Evolutionary conservation across 2,329 filamentous ascomycete species (phyloP), one percentile per base, ranked within the genome.

Genomic region (Periconia sp.): DNA sequence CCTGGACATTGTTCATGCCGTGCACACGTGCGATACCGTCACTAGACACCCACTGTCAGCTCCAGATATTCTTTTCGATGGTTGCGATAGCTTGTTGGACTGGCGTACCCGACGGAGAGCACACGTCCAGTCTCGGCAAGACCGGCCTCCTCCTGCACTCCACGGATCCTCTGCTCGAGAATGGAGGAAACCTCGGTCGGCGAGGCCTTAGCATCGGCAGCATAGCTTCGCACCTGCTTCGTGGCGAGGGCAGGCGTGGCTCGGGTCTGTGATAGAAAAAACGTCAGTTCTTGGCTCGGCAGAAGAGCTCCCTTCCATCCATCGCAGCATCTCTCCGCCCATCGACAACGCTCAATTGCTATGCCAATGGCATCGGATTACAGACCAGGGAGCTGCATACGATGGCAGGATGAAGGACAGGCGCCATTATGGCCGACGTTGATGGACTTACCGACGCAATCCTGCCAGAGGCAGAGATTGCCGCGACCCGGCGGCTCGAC

Each of bases 1-100:
- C 92, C 85, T 99, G 94, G 80, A 99, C 94, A 77, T 99, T 99
- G 88, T 85, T 89, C 90, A 99, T 92, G 75, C 94, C 94, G 79
- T 99, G 92, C 67, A 99, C 92, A 92, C 94, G 92, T 76, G 94
- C 94, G 74, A 99, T 99, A 95, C 94, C 94, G 82, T 99, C 94
- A 94, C 94, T 97, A 68, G 76, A 48, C 40, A 45, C 43, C 53
- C 47, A 43, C 52, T 53, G 63, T 73, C 54, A 73, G 69, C 53
- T 50, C 46, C 35, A 40, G 44, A 36, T 40, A 41, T 52, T 41
- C 45, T 46, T 44, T 48, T 40, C 46, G 55, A 62, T 50, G 53
- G 48, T 50, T 53, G 57, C 62, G 50, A 56, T 54, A 56, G 57
- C 61, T 60, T 56, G 50, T 56, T 58, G 59, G 54, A 55, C 44